A percentile compares a stretch with the other conserved stretches of the same genome.
phyloP scores from a whole-genome alignment of 2,329 filamentous ascomycete species.

The Bisporella sp. region DNA sequence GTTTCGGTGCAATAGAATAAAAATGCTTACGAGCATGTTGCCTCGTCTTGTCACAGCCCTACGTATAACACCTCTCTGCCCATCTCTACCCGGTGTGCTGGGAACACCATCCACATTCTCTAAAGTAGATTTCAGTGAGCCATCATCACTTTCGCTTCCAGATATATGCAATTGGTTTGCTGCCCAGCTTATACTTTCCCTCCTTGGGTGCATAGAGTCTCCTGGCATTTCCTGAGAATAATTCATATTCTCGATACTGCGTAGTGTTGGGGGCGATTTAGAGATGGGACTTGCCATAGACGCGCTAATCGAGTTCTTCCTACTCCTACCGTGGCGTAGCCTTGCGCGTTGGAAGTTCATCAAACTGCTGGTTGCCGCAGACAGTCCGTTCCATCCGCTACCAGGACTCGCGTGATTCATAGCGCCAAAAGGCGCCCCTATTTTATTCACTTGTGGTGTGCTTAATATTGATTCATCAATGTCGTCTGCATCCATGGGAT shows the following conservation, averaged over 20 bases:
- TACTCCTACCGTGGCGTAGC: constrained; percentile 50
- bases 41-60: constrained; percentile 79
- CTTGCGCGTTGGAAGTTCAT: constrained; percentile 68
- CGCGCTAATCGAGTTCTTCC: constrained; percentile 64
- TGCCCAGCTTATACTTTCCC: constrained; percentile 86
- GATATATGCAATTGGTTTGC: constrained; percentile 82
- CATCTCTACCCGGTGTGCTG: constrained; percentile 41
- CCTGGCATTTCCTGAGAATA: constrained; percentile 37
- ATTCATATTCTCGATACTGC: constrained; percentile 21
- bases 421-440: constrained; percentile 37
- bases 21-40: constrained; percentile 68
- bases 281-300: constrained; percentile 64
- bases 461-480: constrained; percentile 73
- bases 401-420: constrained; percentile 40
- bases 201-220: constrained; percentile 44
- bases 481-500: constrained; percentile 64
- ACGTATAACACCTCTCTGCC: constrained; percentile 69
- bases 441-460: constrained; percentile 71
- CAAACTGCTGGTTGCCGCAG: constrained; percentile 67
- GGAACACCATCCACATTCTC: constrained; percentile 32
- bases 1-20: not conserved
- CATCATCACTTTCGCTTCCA: constrained; percentile 74
- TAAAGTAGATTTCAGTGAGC: constrained; percentile 39
- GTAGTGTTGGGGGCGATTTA: constrained; percentile 56
- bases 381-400: constrained; percentile 59